Evolutionary conservation across 257 asterid genomes (phyloP).

Genomic region (Ophiorrhiza pumila): DNA sequence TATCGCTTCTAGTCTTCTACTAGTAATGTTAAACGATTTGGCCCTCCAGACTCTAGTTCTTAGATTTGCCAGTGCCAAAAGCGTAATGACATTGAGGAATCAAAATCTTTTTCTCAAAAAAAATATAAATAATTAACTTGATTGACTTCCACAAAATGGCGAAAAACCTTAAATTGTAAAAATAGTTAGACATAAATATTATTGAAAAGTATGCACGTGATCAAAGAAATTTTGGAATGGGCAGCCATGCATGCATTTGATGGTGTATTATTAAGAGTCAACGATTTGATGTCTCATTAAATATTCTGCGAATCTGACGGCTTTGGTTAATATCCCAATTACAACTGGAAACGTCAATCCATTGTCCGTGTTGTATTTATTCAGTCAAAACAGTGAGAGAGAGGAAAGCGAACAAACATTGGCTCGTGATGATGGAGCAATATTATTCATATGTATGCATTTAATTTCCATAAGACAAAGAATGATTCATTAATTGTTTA

Average conservation of each 20-base stretch:
- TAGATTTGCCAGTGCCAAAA: too few relatives aligned
- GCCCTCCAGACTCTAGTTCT: too few relatives aligned
- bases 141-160: too few relatives aligned
- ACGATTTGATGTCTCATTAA: not conserved
- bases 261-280: not conserved
- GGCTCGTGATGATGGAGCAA: not conserved
- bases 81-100: too few relatives aligned
- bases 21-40: too few relatives aligned
- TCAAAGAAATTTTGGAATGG: not conserved
- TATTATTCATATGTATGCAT: not conserved
- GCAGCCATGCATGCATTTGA: not conserved
- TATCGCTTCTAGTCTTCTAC: too few relatives aligned
- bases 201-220: not conserved
- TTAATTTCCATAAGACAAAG: not conserved
- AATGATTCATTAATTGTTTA: too few relatives aligned
- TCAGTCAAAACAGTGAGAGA: not conserved
- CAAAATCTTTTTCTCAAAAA: too few relatives aligned
- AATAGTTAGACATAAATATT: too few relatives aligned
- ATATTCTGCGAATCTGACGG: not conserved
- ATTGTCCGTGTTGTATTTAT: not conserved
- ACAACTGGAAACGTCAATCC: not conserved
- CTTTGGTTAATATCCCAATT: not conserved
- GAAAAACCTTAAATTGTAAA: too few relatives aligned
- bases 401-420: not conserved
- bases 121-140: too few relatives aligned